Evolutionary conservation across 148 eudicot genomes (phyloP), one percentile per base, ranked within the genome.

Genomic region (Cornus suecica): DNA sequence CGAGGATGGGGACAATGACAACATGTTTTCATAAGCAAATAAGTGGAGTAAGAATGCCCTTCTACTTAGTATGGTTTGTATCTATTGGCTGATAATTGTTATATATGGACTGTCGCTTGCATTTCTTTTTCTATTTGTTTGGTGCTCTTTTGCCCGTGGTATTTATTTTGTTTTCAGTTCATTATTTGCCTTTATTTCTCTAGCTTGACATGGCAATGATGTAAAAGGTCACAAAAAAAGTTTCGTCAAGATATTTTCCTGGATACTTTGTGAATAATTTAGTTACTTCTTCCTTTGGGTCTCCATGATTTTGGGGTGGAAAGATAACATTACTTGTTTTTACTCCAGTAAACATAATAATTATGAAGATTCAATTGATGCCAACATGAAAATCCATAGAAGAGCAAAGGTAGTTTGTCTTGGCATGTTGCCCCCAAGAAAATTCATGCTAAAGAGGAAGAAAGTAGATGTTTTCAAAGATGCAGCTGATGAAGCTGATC

Each of bases 391-490:
- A 66, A 66, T 73, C 71, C 77, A 80, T 70, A 86, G 81, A 81
- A 87, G 96, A 77, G 76, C 76, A 14, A 81, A 85, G 69, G 83
- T 95, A 28, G 90, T 95, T 63, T 92, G 97, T 78, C 81, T 80
- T 73, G 94, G 92, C 52, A 95, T 95, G 97, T 69, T 95, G 83
- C 74, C 90, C 34, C 99, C 97, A 56, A 84, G 99, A 81, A 95
- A 95, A 85, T 95, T 95, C 77, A 76, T 91, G 92, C 99, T 90
- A 69, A 92, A 78, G 92, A 88, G 97, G 78, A 95, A 68, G 80
- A 91, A 91, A 76, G 51, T 83, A 11, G 94, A 91, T 84, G 66
- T 81, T 84, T 95, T 90, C 69, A 88, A 85, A 85, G 97, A 91
- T 84, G 89, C 87, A 61, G 89, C 84, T 56, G 92, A 91, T 75